phyloP scores from a whole-genome alignment of 768 basidiomycete genomes.

The Hortiboletus flavorubellus region DNA sequence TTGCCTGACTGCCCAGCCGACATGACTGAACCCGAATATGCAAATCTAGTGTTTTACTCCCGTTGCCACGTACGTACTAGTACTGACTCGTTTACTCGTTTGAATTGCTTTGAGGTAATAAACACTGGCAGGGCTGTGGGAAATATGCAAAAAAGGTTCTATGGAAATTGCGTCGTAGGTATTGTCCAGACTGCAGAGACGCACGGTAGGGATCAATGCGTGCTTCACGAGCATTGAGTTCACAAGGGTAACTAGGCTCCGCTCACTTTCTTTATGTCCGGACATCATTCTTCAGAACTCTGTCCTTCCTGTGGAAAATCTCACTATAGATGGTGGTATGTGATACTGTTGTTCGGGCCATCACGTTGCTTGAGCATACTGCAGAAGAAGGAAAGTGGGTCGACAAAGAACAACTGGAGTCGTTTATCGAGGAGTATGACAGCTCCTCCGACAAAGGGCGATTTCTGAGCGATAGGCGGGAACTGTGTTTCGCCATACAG shows the following conservation, averaged over 20 bases:
- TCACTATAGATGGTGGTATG: not conserved
- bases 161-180: constrained; percentile 10
- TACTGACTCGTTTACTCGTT: not conserved
- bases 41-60: constrained; percentile 35
- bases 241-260: not conserved
- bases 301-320: not conserved
- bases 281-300: not conserved
- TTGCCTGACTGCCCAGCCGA: constrained; percentile 30
- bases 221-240: not conserved
- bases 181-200: constrained; percentile 5
- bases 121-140: constrained; percentile 4
- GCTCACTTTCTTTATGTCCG: not conserved
- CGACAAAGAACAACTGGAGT: not conserved
- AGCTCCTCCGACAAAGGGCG: not conserved
- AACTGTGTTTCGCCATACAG: fast-evolving
- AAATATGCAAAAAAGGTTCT: constrained; percentile 3
- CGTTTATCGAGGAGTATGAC: not conserved
- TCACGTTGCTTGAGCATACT: not conserved
- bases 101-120: not conserved
- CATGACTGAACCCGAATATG: constrained; percentile 41
- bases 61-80: constrained; percentile 20
- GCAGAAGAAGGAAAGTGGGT: not conserved
- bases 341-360: not conserved
- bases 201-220: not conserved
- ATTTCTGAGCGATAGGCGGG: not conserved